Evolutionary conservation across 129 eudicot genomes (phyloP), one percentile per base, ranked within the genome.

Genomic region (Saussurea involucrata): DNA sequence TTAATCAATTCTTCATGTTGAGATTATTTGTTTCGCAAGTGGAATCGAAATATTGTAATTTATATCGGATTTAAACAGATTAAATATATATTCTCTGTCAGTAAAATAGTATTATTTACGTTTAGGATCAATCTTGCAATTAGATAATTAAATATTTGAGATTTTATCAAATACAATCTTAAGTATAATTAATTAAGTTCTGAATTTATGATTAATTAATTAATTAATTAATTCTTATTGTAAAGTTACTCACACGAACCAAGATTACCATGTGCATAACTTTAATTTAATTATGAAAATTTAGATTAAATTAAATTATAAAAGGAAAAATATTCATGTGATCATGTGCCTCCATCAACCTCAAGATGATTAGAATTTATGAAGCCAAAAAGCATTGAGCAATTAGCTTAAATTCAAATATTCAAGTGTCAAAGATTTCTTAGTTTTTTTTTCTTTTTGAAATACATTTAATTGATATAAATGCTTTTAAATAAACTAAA

Each of bases 311-410:
- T 4, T 29, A 22, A 66, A 32, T 49, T 72, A 65, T 33, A 66
- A 10, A 73, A 60, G 28, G 33, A 33, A 65, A 53, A 42, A 66
- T 24, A 66, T 73, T 73, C 75, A 73, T 80, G 84, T 53, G 84
- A 73, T 65, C 84, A 80, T 80, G 84, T 80, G 84, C 79, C 79
- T 55, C 79, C 65, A 80, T 80, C 84, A 73, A 73, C 79, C 83
- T 80, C 79, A 80, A 73, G 63, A 66, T 55, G 40, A 63, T 34
- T 65, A 73, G 28, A 21, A 69, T 21, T 33, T 79, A 53, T 80
- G 72, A 40, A 40, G 61, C 61, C 61, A 53, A 53, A 17, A 53
- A 53, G 24, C 61, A 6, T 49, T 49, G 7, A 8, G 22, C 21
- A 53, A 53, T 53, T 53, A 6, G 0, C 24, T 5, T 53, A 53